Evolutionary conservation across 75 land plant genomes (phyloP).

Genomic region (Ceratopteris richardii): DNA sequence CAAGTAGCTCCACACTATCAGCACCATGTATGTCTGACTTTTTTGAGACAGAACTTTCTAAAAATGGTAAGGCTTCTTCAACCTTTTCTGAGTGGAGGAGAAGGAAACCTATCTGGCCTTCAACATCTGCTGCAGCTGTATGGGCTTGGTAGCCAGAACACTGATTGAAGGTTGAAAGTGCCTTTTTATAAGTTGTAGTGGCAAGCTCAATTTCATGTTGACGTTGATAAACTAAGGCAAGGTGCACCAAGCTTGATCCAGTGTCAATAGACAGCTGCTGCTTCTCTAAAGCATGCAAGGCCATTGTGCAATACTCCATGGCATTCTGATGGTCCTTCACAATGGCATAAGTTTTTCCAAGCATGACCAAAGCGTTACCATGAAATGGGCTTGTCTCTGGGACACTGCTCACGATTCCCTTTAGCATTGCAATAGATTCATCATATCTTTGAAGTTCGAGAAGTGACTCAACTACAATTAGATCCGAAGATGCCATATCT

Average conservation of each 20-base stretch:
- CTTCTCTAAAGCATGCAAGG: not conserved
- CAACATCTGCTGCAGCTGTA: slow-evolving; percentile 35
- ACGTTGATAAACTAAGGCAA: slow-evolving; percentile 25
- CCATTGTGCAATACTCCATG: not conserved
- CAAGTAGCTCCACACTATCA: slow-evolving; percentile 52
- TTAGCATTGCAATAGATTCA: not conserved
- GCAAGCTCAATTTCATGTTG: slow-evolving; percentile 59
- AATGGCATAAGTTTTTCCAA: not conserved
- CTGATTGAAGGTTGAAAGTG: slow-evolving; percentile 36
- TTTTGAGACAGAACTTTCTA: slow-evolving; percentile 47
- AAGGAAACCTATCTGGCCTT: slow-evolving; percentile 54
- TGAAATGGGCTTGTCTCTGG: not conserved
- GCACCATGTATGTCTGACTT: slow-evolving; percentile 54
- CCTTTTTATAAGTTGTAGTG: slow-evolving; percentile 42
- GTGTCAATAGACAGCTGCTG: not conserved
- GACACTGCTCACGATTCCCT: not conserved
- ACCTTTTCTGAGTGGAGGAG: slow-evolving; percentile 48
- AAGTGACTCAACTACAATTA: not conserved
- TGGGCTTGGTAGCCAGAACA: slow-evolving; percentile 38
- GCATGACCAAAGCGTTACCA: not conserved
- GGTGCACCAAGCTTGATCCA: slow-evolving; percentile 2
- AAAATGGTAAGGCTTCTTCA: slow-evolving; percentile 42
- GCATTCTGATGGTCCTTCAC: not conserved
- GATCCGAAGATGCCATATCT: not conserved
- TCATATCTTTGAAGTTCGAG: not conserved